Evolutionary conservation across 805 yeast genomes (phyloP), one percentile per base, ranked within the genome.

Genomic region (Dipodascus albidus): DNA sequence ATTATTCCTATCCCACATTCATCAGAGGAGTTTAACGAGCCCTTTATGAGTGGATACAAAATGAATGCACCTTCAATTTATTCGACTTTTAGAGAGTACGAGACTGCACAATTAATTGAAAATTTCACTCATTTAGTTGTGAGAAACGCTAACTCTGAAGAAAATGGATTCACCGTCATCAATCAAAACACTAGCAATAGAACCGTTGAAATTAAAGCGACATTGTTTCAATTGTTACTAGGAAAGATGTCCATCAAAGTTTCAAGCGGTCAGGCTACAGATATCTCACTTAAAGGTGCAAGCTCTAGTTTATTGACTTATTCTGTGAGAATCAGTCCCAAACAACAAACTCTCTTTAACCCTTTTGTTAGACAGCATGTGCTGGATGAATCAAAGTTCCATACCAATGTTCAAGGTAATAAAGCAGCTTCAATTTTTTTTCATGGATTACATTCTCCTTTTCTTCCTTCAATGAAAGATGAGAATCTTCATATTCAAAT

Each of bases 321-420:
- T 62, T 70, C 65, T 33, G 56, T 78, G 6, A 58, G 55, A 14
- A 52, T 72, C 6, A 53, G 31, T 51, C 53, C 57, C 19, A 50
- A 50, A 8, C 52, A 56, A 11, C 42, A 48, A 35, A 20, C 31
- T n/a, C 4, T 38, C 3, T 85, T 83, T 60, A 67, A 77, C 20
- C 86, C 95, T 0, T 72, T 88, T 38, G 66, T 85, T 2, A 74
- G 88, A 53, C 96, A 89, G 65, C 77, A 77, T 69, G 71, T 79
- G 2, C 69, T 72, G 8, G 81, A 80, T 59, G 96, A 90, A 64
- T 76, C 87, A 0, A 88, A 88, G 67, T 90, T 91, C 89, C 85
- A 82, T 60, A 67, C 83, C 8, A 75, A 82, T 53, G 55, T 82
- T 0, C 64, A 70, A 3, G 64, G 70, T 2, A 65, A 70, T 21